Percentiles rank a stretch among this genome's conserved stretches.
These are phyloP conservation scores for Ogataea hybrid DNA, from an alignment of 1,139 yeast species.

Conservation along the genomic window DNA sequence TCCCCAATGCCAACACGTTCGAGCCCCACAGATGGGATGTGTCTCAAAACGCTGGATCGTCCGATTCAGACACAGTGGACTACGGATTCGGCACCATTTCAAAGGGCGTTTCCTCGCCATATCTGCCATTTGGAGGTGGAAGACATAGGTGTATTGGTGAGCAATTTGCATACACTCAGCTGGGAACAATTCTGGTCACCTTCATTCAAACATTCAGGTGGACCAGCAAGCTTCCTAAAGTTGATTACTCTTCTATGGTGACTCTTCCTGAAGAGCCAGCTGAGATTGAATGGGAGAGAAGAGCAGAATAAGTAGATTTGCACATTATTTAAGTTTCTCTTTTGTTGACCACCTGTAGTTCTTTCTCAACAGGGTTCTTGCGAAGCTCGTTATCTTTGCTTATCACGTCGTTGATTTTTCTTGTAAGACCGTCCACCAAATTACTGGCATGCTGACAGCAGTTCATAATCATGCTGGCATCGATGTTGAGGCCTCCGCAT, in stretches of 20 bases:
- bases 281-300: slow-evolving; percentile 63
- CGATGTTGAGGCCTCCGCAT: slow-evolving; percentile 88
- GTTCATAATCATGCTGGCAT: slow-evolving; percentile 65
- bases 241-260: slow-evolving; percentile 92
- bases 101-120: slow-evolving; percentile 94
- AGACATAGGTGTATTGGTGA: slow-evolving; percentile 99
- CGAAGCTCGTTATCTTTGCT: slow-evolving; percentile 50
- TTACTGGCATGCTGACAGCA: slow-evolving; percentile 67
- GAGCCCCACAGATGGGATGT: slow-evolving; percentile 91
- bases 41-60: slow-evolving; percentile 35
- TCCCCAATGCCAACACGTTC: slow-evolving; percentile 68
- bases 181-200: slow-evolving; percentile 79
- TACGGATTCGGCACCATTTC: slow-evolving; percentile 95
- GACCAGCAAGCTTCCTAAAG: slow-evolving; percentile 65
- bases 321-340: slow-evolving; percentile 16
- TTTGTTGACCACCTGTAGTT: slow-evolving; percentile 31
- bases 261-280: slow-evolving; percentile 83
- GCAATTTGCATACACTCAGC: slow-evolving; percentile 94
- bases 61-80: slow-evolving; percentile 63
- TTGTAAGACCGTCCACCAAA: slow-evolving; percentile 64
- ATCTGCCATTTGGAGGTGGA: slow-evolving; percentile 98
- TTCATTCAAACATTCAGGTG: slow-evolving; percentile 77
- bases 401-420: slow-evolving; percentile 55
- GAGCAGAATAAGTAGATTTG: slow-evolving; percentile 13
- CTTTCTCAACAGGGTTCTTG: slow-evolving; percentile 24